Evolutionary conservation across 768 basidiomycete genomes (phyloP).

Genomic region (Trametes gibbosa): DNA sequence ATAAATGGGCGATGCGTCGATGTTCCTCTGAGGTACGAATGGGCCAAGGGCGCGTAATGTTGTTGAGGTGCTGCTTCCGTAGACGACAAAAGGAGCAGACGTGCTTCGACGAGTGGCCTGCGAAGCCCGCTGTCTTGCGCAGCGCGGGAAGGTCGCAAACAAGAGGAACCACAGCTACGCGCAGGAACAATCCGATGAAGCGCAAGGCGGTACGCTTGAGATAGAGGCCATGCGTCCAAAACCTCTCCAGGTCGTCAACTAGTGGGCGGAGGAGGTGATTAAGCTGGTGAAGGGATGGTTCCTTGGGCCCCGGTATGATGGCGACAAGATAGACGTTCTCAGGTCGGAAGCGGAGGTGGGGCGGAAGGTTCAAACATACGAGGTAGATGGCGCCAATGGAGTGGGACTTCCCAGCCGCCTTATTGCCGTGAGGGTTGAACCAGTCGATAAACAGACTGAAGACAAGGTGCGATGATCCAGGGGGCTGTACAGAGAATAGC

Average conservation of each 20-base stretch:
- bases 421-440: not conserved
- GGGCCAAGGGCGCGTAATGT: not conserved
- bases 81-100: conserved; percentile 31
- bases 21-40: not conserved
- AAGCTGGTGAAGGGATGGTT: conserved; percentile 21
- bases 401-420: not conserved
- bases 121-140: conserved; percentile 28
- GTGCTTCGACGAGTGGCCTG: conserved; percentile 18
- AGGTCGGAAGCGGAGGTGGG: conserved; percentile 29
- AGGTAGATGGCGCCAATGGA: conserved; percentile 1
- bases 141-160: conserved; percentile 34
- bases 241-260: conserved; percentile 20
- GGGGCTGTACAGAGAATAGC: not conserved
- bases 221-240: conserved; percentile 20
- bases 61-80: conserved; percentile 11
- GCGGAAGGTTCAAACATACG: conserved; percentile 24
- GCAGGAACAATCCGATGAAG: conserved; percentile 25
- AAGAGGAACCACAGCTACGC: conserved; percentile 18
- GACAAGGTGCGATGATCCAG: not conserved
- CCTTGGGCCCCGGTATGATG: conserved; percentile 26
- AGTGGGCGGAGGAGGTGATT: conserved; percentile 26
- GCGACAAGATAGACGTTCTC: conserved; percentile 33
- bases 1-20: conserved; percentile 2
- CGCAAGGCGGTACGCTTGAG: conserved; percentile 6
- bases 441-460: not conserved